Base-by-base conservation (phyloP, 345 rosid genomes). In the Bruguiera sexangula region DNA sequence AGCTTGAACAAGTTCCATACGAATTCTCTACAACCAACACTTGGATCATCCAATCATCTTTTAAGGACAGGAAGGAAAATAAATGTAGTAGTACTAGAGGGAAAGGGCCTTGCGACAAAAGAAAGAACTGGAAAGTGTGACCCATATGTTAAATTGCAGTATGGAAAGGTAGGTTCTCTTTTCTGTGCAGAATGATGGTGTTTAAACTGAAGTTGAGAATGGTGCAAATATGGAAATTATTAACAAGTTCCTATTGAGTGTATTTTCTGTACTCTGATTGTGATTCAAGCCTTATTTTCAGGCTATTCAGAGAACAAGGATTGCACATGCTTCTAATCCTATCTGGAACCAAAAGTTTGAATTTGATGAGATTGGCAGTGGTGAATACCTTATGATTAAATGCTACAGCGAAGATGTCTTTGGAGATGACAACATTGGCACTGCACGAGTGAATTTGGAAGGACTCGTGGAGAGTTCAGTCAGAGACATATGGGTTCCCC, bases 401-500 rank as follows among this genome's bases (percentile, higher is more conserved):
- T 90, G 97, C 82, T 87, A 77, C 21, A 71, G 71, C 29, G 96
- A 87, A 78, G 96, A 91, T 58, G 82, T 60, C 60, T 88, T 92
- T 81, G 97, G 96, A 68, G 93, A 86, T 39, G 96, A 92, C 9
- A 85, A 65, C 80, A 85, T 88, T 24, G 99, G 99, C 39, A 86
- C 85, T 59, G 97, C 99, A 63, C 85, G 92, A 16, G 85, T 95
- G 70, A 92, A 84, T 78, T 81, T 95, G 75, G 96, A 90, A 84
- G 99, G 97, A 68, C 76, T 92, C 56, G 75, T 75, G 13, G 96
- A 86, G 74, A 88, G 99, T 24, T 85, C 79, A 52, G 64, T 78
- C 63, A 82, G 88, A 78, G 89, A 95, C 74, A 79, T 87, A 36
- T 95, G 97, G 96, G 72, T 92, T 67, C 99, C 97, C 39, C 96